Percentiles rank a stretch among this genome's conserved stretches.
phyloP scores from a whole-genome alignment of 805 yeast species.

The Candida silvicultrix region DNA sequence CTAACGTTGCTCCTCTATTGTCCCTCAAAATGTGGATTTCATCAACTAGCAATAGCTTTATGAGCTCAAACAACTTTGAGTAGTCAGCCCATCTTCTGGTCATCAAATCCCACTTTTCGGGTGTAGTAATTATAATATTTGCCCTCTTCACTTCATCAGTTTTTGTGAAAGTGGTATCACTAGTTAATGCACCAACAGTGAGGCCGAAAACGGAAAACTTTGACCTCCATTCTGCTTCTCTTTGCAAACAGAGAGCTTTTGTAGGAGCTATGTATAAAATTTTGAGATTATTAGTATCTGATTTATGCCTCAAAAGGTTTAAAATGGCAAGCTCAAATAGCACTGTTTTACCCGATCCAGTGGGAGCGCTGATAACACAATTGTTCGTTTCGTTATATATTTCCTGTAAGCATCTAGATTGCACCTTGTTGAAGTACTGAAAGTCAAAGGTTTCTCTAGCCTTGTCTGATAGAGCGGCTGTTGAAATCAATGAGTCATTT shows the following conservation, averaged over 20 bases:
- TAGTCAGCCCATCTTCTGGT: slow-evolving; percentile 46
- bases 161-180: slow-evolving; percentile 44
- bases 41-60: slow-evolving; percentile 40
- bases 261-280: slow-evolving; percentile 54
- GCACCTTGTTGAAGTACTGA: slow-evolving; percentile 41
- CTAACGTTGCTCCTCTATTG: slow-evolving; percentile 41
- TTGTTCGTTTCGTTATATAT: slow-evolving; percentile 32
- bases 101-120: slow-evolving; percentile 57
- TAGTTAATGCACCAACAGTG: slow-evolving; percentile 44
- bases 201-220: slow-evolving; percentile 34
- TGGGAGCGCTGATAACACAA: slow-evolving; percentile 47
- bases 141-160: slow-evolving; percentile 40
- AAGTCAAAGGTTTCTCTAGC: slow-evolving; percentile 30
- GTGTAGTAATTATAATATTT: slow-evolving; percentile 50
- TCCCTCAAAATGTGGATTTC: slow-evolving; percentile 42
- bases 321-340: slow-evolving; percentile 47
- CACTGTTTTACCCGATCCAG: slow-evolving; percentile 56
- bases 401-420: slow-evolving; percentile 34
- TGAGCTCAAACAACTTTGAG: slow-evolving; percentile 30
- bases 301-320: slow-evolving; percentile 24
- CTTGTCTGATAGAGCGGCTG: slow-evolving; percentile 29
- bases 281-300: slow-evolving; percentile 22
- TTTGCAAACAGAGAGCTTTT: slow-evolving; percentile 49
- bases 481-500: slow-evolving; percentile 5
- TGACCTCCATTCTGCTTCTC: slow-evolving; percentile 37